phyloP scores from a whole-genome alignment of 495 filamentous ascomycete species.

The Aspergillus egyptiacus region DNA sequence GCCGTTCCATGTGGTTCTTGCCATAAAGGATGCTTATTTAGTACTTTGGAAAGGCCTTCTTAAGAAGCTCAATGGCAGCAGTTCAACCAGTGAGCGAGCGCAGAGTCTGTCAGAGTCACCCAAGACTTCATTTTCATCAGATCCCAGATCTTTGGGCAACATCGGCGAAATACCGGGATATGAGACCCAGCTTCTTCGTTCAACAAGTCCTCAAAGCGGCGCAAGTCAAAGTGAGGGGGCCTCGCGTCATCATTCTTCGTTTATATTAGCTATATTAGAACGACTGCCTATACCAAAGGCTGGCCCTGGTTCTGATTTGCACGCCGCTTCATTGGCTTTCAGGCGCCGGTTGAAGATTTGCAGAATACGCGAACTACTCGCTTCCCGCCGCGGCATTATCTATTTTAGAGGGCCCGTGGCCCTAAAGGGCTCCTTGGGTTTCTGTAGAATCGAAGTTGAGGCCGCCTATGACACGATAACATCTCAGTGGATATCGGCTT shows the following conservation, averaged over 20 bases:
- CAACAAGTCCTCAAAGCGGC: conserved; percentile 14
- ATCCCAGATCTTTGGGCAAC: conserved; percentile 17
- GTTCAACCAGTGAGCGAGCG: conserved; percentile 11
- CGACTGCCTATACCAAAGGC: conserved; percentile 33
- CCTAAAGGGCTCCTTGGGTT: conserved; percentile 51
- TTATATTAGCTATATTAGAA: conserved; percentile 32
- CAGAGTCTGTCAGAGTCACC: conserved; percentile 14
- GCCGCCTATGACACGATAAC: conserved; percentile 56
- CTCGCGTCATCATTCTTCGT: conserved; percentile 28
- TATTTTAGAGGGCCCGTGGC: conserved; percentile 61
- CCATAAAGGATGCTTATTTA: conserved; percentile 32
- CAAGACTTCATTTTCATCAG: conserved; percentile 12
- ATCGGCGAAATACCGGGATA: conserved; percentile 21
- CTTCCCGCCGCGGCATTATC: conserved; percentile 59
- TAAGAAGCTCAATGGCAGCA: conserved; percentile 21
- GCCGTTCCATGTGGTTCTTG: conserved; percentile 32
- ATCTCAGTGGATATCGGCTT: conserved; percentile 31
- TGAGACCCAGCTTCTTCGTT: conserved; percentile 17
- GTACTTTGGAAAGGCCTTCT: conserved; percentile 29
- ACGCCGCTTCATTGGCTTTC: conserved; percentile 48
- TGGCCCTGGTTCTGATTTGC: conserved; percentile 34
- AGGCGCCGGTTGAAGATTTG: conserved; percentile 42
- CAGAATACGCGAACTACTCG: conserved; percentile 14
- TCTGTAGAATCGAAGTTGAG: conserved; percentile 51
- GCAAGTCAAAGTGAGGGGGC: conserved; percentile 15